A percentile compares a stretch with the other conserved stretches of the same genome.
Evolutionary conservation across 805 yeast species (phyloP).

Genomic region (Saccharomycopsis fermentans): DNA sequence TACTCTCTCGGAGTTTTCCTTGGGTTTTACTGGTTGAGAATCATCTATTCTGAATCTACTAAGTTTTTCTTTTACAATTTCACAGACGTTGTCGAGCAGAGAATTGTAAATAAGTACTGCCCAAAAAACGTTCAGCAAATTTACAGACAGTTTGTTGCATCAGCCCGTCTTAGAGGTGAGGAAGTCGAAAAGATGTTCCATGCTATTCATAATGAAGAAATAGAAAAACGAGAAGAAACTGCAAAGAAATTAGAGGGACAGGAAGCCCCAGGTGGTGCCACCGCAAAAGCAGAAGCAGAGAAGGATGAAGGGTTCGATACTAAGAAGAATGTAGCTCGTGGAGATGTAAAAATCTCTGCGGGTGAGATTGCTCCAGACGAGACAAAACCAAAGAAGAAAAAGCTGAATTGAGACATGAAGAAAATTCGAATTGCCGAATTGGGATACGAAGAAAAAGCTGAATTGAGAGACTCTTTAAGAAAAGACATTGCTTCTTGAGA

Average conservation of each 20-base stretch:
- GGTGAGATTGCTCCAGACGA: constrained; percentile 6
- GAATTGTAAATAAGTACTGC: constrained; percentile 11
- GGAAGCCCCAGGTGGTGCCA: not conserved
- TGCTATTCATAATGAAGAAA: not conserved
- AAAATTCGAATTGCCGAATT: too few relatives aligned
- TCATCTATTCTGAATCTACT: constrained; percentile 34
- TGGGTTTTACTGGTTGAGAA: constrained; percentile 60
- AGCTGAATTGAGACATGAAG: too few relatives aligned
- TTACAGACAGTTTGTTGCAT: constrained; percentile 7
- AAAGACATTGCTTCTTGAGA: too few relatives aligned
- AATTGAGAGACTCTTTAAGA: too few relatives aligned
- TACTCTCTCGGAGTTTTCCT: constrained; percentile 49
- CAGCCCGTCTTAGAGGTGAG: constrained; percentile 8
- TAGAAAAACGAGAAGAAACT: not conserved
- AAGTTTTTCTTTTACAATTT: constrained; percentile 15
- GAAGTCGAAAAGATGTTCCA: constrained; percentile 8
- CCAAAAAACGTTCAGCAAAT: constrained; percentile 10
- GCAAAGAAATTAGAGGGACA: not conserved
- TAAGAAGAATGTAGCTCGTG: not conserved
- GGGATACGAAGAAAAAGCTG: too few relatives aligned
- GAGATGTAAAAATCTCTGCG: constrained; percentile 14
- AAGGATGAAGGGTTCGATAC: constrained; percentile 11
- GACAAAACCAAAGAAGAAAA: not conserved
- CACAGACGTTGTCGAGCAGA: constrained; percentile 10
- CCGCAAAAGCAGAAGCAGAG: constrained; percentile 5